Percentiles rank a stretch among this genome's conserved stretches.
Conservation (phyloP, 2,329 filamentous ascomycete species). For the Penicillium nordicum region DNA sequence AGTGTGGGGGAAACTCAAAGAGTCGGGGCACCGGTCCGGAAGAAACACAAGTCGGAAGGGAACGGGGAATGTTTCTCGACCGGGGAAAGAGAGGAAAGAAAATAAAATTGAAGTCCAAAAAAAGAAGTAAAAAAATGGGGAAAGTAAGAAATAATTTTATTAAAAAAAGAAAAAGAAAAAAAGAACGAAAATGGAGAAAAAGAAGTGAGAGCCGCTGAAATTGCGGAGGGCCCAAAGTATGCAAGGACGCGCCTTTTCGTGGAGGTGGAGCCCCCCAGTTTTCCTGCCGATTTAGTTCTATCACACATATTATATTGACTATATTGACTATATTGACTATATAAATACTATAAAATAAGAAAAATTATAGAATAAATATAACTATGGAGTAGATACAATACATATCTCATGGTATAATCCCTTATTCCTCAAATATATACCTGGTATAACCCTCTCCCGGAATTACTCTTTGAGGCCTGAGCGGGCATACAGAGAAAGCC, state of each 20-base stretch:
- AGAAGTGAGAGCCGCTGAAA: constrained; percentile 18
- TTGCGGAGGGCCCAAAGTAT: constrained; percentile 25
- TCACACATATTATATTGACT: no score
- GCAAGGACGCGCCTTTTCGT: constrained; percentile 25
- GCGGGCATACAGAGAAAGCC: background rate
- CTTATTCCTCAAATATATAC: background rate
- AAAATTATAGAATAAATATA: background rate
- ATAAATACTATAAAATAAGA: no score
- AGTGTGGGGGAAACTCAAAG: constrained; percentile 36
- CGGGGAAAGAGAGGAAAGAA: constrained; percentile 8
- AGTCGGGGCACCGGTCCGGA: constrained; percentile 33
- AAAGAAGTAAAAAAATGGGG: background rate
- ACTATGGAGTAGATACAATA: background rate
- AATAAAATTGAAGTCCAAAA: background rate
- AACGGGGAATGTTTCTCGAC: constrained; percentile 17
- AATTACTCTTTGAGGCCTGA: background rate
- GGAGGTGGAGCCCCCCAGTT: constrained; percentile 22
- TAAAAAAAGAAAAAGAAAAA: constrained; percentile 8
- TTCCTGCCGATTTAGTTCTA: constrained; percentile 9
- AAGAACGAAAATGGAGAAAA: constrained; percentile 11
- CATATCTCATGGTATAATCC: background rate
- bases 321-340: no score
- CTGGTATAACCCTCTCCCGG: background rate
- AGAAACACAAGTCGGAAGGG: constrained; percentile 22
- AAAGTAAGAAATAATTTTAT: background rate